These are phyloP conservation scores for Ophiostoma sp. DNA, from an alignment of 2,329 filamentous ascomycete species.

Conservation along the genomic window DNA sequence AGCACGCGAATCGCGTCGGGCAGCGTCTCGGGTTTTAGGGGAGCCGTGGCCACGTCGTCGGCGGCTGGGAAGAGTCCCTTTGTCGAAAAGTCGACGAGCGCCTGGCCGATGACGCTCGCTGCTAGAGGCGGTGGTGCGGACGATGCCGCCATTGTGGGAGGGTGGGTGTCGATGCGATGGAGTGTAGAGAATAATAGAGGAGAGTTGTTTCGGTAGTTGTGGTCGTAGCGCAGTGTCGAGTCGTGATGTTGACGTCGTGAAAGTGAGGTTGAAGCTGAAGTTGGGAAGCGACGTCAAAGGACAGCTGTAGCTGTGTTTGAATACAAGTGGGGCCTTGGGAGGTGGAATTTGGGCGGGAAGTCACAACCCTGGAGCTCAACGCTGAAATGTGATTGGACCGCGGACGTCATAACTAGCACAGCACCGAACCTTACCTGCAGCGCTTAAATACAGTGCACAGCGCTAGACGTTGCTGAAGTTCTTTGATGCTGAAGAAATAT, in stretches of 20 bases:
- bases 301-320: conserved; percentile 14
- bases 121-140: neutral
- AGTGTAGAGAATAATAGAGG: too few relatives aligned
- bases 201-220: too few relatives aligned
- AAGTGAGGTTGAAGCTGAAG: neutral
- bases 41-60: conserved; percentile 45
- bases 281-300: neutral
- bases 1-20: conserved; percentile 45
- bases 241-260: neutral
- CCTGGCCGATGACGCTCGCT: conserved; percentile 46
- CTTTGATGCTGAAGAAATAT: neutral
- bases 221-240: neutral
- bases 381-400: conserved; percentile 6
- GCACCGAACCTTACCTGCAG: neutral
- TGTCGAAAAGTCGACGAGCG: conserved; percentile 63
- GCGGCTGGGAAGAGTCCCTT: conserved; percentile 48
- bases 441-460: neutral
- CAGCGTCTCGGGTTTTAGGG: conserved; percentile 41
- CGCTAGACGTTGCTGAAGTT: neutral
- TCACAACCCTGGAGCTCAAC: neutral
- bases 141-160: conserved; percentile 13
- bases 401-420: neutral
- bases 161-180: neutral
- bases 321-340: conserved; percentile 12
- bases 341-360: conserved; percentile 2